phyloP scores from a whole-genome alignment of 106 monocot species.

The Dendrobium catenatum region DNA sequence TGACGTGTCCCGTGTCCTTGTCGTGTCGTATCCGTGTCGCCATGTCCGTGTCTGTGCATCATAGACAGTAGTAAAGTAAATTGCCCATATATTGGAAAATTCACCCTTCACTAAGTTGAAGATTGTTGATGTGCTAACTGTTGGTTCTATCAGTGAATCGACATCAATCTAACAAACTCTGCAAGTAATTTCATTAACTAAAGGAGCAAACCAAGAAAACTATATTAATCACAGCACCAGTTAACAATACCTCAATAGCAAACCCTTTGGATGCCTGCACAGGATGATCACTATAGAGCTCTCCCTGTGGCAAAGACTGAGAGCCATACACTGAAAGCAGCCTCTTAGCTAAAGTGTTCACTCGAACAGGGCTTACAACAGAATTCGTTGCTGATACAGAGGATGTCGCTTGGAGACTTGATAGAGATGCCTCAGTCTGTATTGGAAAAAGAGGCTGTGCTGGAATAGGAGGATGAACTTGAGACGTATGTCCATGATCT shows the following conservation, averaged over 20 bases:
- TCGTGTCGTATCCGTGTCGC: too few species aligned
- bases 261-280: conserved; percentile 13
- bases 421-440: conserved; percentile 17
- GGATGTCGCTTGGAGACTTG: conserved; percentile 16
- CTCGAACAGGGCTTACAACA: conserved; percentile 7
- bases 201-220: background rate
- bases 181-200: background rate
- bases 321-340: background rate
- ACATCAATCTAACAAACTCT: background rate
- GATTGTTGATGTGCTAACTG: background rate
- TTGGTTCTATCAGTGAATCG: background rate
- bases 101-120: background rate
- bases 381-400: background rate
- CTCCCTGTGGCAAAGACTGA: conserved; percentile 8
- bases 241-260: conserved; percentile 22
- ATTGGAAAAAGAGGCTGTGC: conserved; percentile 18
- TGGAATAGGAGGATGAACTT: conserved; percentile 20
- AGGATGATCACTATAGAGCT: conserved; percentile 9
- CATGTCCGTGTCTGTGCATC: too few species aligned
- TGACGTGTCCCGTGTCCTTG: too few species aligned
- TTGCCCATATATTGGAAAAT: background rate
- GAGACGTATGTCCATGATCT: conserved; percentile 10
- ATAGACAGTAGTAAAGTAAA: background rate
- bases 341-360: background rate
- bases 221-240: background rate